Conservation (phyloP, 1,284 basidiomycete genomes). For the Phylloporus gajari region DNA sequence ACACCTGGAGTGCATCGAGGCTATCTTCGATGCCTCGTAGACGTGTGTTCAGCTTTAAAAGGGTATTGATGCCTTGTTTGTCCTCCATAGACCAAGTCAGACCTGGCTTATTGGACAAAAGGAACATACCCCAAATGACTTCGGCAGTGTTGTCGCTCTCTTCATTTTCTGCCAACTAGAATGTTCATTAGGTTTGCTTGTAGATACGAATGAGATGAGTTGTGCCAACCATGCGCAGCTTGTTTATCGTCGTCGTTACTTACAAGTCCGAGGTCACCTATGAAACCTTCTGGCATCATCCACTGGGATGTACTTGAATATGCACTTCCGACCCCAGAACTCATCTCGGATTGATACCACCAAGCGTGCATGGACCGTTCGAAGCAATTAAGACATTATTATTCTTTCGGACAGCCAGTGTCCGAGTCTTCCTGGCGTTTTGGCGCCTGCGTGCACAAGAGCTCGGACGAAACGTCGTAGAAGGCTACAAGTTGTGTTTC, state of each 20-base stretch:
- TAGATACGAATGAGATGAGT: constrained; percentile 6
- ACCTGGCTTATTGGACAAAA: background rate
- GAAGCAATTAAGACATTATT: constrained; percentile 70
- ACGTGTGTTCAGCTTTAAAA: constrained; percentile 91
- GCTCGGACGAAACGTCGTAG: constrained; percentile 57
- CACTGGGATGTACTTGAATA: constrained; percentile 23
- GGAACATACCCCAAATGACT: constrained; percentile 86
- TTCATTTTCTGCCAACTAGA: constrained; percentile 77
- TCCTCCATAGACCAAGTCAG: constrained; percentile 72
- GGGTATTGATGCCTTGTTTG: constrained; percentile 91
- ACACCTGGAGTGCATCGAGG: constrained; percentile 77
- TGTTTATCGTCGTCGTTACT: constrained; percentile 43
- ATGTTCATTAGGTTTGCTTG: background rate
- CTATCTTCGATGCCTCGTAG: constrained; percentile 78
- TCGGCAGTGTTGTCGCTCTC: constrained; percentile 85
- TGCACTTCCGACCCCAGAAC: constrained; percentile 8
- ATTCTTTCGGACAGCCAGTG: constrained; percentile 70
- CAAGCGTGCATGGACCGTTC: constrained; percentile 32
- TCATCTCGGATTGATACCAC: constrained; percentile 28
- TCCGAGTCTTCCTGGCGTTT: constrained; percentile 60
- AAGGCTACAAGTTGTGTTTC: constrained; percentile 68
- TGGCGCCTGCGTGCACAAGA: constrained; percentile 85
- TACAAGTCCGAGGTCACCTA: background rate
- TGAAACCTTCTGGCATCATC: no score
- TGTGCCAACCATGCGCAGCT: constrained; percentile 64